A percentile compares a stretch with the other conserved stretches of the same genome.
Evolutionary conservation across 2,329 filamentous ascomycete genomes (phyloP).

Genomic region (Juglanconis sp.): DNA sequence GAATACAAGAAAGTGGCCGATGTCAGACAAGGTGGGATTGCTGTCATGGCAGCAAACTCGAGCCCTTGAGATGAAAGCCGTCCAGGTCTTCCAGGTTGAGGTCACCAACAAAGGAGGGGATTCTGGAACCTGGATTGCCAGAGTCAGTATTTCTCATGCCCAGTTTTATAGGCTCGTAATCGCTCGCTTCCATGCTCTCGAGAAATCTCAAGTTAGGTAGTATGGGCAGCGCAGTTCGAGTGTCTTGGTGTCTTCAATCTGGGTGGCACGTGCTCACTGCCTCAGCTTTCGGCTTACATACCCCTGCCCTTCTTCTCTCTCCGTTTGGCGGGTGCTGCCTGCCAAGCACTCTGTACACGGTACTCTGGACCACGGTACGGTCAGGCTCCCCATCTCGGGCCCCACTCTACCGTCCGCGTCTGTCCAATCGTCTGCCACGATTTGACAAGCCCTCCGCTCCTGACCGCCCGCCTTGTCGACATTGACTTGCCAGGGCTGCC

Average conservation of each 20-base stretch:
- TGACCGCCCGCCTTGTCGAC: not conserved
- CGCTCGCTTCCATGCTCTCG: not conserved
- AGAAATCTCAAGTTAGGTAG: no score
- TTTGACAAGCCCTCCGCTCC: not conserved
- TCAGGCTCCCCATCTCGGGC: not conserved
- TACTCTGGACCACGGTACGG: not conserved
- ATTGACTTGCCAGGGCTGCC: no score
- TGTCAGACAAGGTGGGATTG: not conserved
- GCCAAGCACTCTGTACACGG: no score
- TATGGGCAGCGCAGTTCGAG: no score
- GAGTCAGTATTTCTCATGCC: not conserved
- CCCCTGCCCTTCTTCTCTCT: no score
- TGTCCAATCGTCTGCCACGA: not conserved
- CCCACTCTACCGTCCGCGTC: not conserved
- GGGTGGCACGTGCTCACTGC: no score
- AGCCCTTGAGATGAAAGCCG: constrained; percentile 4
- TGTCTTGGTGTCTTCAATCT: no score
- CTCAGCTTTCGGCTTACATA: no score
- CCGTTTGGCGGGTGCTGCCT: no score
- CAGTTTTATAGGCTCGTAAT: constrained; percentile 7
- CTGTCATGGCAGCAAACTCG: constrained; percentile 8
- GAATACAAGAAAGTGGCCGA: not conserved
- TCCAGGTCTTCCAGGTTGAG: not conserved
- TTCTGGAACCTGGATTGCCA: not conserved
- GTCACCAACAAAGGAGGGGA: not conserved